A percentile compares a stretch with the other conserved stretches of the same genome.
Evolutionary conservation across 2,329 filamentous ascomycete genomes (phyloP).

Genomic region (Ascochyta koolunga): DNA sequence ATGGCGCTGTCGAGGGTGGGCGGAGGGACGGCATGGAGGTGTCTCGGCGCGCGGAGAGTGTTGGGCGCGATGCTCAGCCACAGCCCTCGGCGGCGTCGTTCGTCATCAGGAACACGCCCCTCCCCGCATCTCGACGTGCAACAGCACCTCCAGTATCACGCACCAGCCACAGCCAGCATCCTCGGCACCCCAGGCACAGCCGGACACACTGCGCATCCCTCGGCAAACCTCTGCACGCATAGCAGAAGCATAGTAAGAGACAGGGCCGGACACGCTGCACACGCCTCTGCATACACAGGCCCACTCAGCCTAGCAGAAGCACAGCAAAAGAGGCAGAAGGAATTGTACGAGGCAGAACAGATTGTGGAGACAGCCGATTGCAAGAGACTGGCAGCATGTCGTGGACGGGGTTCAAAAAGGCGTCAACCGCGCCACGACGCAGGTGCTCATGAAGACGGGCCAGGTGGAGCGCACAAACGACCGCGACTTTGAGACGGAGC

Average conservation of each 20-base stretch:
- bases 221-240: no score
- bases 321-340: no score
- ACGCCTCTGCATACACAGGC: background rate
- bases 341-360: no score
- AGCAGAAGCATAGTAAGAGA: no score
- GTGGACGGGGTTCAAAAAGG: slow-evolving; percentile 86
- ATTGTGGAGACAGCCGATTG: no score
- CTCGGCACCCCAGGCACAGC: no score
- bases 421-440: slow-evolving; percentile 97
- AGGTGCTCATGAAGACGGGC: slow-evolving; percentile 99
- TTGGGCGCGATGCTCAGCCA: slow-evolving; percentile 7
- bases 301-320: no score
- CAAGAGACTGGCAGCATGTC: no score
- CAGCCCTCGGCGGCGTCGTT: background rate
- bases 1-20: slow-evolving; percentile 4
- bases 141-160: background rate
- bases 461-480: slow-evolving; percentile 99
- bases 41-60: background rate
- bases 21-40: slow-evolving; percentile 6
- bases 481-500: slow-evolving; percentile 97
- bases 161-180: slow-evolving; percentile 1
- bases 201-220: no score
- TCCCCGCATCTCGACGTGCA: background rate
- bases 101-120: background rate
- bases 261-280: background rate